Conservation (phyloP, 106 monocot genomes). For the Dactylorhiza incarnata region DNA sequence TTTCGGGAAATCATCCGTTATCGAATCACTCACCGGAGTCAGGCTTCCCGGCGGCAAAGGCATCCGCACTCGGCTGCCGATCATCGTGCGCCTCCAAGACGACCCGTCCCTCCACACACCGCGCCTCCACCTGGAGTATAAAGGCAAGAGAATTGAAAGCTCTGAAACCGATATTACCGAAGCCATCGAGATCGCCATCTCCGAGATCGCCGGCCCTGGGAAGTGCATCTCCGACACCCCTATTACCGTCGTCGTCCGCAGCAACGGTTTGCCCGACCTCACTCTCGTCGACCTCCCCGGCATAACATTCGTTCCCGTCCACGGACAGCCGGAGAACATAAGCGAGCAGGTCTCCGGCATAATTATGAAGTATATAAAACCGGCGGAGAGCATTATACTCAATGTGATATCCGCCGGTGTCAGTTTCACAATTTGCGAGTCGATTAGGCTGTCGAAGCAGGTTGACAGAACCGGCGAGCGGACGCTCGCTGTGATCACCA, state of each 20-base stretch:
- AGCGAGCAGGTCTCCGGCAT: neutral
- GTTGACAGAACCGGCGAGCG: slow-evolving; percentile 1
- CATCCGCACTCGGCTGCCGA: slow-evolving; percentile 3
- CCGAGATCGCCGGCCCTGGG: neutral
- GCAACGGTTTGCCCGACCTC: slow-evolving; percentile 4
- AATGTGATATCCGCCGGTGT: slow-evolving; percentile 3
- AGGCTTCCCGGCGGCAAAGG: slow-evolving; percentile 10
- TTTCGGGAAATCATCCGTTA: slow-evolving; percentile 14
- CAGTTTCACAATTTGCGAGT: slow-evolving; percentile 6
- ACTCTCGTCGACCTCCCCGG: slow-evolving; percentile 5
- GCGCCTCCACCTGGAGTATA: neutral
- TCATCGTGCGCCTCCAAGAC: slow-evolving; percentile 14
- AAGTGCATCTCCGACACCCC: neutral
- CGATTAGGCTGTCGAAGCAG: slow-evolving; percentile 13
- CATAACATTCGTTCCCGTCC: neutral
- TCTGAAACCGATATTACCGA: neutral
- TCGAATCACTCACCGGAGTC: slow-evolving; percentile 12
- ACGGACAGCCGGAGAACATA: slow-evolving; percentile 1
- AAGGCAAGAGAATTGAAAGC: neutral
- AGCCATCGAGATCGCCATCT: neutral
- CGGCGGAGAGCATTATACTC: slow-evolving; percentile 1
- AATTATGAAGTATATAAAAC: neutral
- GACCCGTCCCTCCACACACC: neutral
- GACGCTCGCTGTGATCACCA: neutral
- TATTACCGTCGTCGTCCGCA: slow-evolving; percentile 14